These are phyloP conservation scores for Talaromyces funiculosus DNA, from an alignment of 2,329 filamentous ascomycete species.

Conservation along the genomic window DNA sequence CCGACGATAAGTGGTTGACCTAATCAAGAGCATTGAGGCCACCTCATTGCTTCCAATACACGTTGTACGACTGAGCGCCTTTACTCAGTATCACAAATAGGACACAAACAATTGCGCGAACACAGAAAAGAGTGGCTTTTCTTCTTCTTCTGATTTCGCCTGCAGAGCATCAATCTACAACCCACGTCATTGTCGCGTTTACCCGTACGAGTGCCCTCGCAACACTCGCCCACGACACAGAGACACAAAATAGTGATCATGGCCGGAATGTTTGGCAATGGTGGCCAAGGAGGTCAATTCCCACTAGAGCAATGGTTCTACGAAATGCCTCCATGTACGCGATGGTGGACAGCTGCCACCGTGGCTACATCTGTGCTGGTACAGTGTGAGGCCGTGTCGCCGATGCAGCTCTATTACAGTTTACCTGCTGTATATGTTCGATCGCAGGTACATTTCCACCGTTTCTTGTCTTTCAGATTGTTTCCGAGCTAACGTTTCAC, in stretches of 20 bases:
- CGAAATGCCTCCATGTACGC: slow-evolving; percentile 93
- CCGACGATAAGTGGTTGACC: neutral
- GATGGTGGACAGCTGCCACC: slow-evolving; percentile 94
- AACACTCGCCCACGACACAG: neutral
- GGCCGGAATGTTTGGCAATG: slow-evolving; percentile 43
- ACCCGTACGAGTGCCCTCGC: neutral
- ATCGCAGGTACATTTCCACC: slow-evolving; percentile 64
- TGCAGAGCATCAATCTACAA: neutral
- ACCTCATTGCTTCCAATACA: neutral
- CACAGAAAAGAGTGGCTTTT: neutral
- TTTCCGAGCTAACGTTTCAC: slow-evolving; percentile 5
- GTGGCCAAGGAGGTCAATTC: slow-evolving; percentile 52
- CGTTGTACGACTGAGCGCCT: neutral
- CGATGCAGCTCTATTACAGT: slow-evolving; percentile 96
- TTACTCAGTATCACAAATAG: neutral
- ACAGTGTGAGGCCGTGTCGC: slow-evolving; percentile 86
- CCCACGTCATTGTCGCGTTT: slow-evolving; percentile 1
- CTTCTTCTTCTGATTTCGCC: neutral
- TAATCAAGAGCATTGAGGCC: neutral
- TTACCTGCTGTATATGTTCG: slow-evolving; percentile 86
- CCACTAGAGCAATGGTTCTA: slow-evolving; percentile 97
- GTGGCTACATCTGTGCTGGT: slow-evolving; percentile 82
- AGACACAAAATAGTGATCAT: slow-evolving; percentile 19
- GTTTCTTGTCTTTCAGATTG: neutral
- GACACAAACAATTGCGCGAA: neutral